phyloP scores from a whole-genome alignment of 257 asterid species.

The Anisodus tanguticus region DNA sequence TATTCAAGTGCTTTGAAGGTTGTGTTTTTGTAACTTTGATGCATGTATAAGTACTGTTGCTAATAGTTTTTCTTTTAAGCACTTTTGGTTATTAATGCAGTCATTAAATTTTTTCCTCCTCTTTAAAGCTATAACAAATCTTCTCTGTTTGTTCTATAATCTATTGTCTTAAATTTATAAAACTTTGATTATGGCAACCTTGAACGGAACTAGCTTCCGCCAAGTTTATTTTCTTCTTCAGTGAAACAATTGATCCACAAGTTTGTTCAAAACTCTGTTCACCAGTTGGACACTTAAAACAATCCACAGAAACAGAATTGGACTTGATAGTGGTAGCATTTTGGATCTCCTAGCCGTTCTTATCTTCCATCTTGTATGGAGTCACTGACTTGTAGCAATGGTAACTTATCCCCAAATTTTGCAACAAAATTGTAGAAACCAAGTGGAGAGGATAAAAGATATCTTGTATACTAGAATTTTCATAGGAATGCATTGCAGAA shows the following conservation, averaged over 20 bases:
- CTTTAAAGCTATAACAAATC: not conserved
- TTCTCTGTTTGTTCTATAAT: not conserved
- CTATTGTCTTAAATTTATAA: not conserved
- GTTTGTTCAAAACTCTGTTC: not conserved
- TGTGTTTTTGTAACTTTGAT: constrained; percentile 19
- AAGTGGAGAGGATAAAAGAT: not conserved
- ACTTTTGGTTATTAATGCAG: constrained; percentile 17
- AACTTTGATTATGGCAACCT: not conserved
- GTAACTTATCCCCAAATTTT: not conserved
- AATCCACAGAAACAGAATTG: not conserved
- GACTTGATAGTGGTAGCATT: not conserved
- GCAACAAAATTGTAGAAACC: not conserved
- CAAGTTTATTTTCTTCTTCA: not conserved
- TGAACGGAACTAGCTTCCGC: not conserved
- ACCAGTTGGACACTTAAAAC: not conserved
- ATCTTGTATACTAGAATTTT: not conserved
- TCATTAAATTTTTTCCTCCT: not conserved
- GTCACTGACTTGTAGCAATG: not conserved
- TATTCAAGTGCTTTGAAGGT: not conserved
- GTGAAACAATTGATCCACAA: constrained; percentile 3
- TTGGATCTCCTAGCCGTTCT: not conserved
- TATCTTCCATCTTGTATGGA: not conserved
- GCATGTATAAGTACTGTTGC: constrained; percentile 14
- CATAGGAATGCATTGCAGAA: not conserved
- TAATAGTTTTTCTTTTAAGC: not conserved